phyloP scores from a whole-genome alignment of 2,329 filamentous ascomycete genomes.

The Dactylellina drechsleri region DNA sequence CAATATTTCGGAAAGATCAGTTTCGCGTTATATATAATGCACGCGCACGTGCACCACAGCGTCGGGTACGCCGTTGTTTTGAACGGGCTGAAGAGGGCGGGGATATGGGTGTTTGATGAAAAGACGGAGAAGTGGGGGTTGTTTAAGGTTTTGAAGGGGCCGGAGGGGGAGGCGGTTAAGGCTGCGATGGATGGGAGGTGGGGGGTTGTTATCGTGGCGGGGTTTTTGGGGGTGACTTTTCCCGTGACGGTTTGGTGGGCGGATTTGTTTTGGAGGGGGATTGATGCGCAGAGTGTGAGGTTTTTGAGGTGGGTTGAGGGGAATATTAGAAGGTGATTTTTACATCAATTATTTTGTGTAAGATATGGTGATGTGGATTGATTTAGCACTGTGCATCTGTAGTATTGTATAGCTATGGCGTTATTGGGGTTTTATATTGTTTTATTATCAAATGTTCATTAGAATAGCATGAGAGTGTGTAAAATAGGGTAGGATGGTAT shows the following conservation, averaged over 20 bases:
- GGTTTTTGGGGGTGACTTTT: conserved; percentile 17
- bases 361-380: too few species aligned
- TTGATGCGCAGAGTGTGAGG: conserved; percentile 31
- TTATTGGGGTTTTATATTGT: too few species aligned
- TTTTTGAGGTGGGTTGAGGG: conserved; percentile 36
- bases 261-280: conserved; percentile 40
- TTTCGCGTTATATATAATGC: conserved; percentile 38
- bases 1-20: conserved; percentile 43
- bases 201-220: conserved; percentile 53
- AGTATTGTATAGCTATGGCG: too few species aligned
- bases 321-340: conserved; percentile 23
- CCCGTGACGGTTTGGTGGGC: conserved; percentile 27
- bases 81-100: not conserved
- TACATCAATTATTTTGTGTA: too few species aligned
- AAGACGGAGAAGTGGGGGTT: not conserved
- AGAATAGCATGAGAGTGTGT: too few species aligned
- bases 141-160: not conserved
- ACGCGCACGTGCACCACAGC: conserved; percentile 25
- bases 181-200: too few species aligned
- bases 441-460: too few species aligned
- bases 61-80: conserved; percentile 15
- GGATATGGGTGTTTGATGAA: not conserved
- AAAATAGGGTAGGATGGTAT: too few species aligned
- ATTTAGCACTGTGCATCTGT: too few species aligned
- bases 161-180: too few species aligned